These are phyloP conservation scores for Davidsoniella virescens DNA, from an alignment of 2,329 filamentous ascomycete species.

Conservation along the genomic window DNA sequence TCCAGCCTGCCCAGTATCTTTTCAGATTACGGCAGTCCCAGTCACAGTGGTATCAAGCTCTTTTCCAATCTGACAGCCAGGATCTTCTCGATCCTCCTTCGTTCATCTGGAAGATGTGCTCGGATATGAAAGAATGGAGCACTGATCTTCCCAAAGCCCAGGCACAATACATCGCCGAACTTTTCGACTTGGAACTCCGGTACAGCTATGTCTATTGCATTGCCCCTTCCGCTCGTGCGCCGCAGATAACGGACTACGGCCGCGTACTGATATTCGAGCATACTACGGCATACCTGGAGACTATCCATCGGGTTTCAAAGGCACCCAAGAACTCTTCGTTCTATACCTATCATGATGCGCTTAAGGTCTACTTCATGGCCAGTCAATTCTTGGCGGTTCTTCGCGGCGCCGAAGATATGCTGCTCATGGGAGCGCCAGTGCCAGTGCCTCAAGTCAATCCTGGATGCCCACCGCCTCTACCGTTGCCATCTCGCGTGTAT, in stretches of 20 bases:
- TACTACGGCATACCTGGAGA: constrained; percentile 63
- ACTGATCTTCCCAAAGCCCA: constrained; percentile 54
- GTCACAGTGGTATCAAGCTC: constrained; percentile 75
- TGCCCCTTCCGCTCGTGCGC: constrained; percentile 60
- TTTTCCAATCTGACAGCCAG: constrained; percentile 62
- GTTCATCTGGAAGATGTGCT: constrained; percentile 61
- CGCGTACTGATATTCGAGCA: constrained; percentile 76
- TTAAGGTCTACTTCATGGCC: constrained; percentile 64
- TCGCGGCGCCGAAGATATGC: constrained; percentile 38
- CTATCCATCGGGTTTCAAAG: constrained; percentile 51
- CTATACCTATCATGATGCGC: constrained; percentile 74
- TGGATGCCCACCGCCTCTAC: constrained; percentile 34
- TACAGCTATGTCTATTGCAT: constrained; percentile 88
- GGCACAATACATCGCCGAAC: constrained; percentile 48
- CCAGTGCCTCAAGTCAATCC: constrained; percentile 27
- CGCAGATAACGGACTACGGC: constrained; percentile 57
- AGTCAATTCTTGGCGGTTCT: constrained; percentile 46
- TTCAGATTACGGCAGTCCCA: constrained; percentile 75
- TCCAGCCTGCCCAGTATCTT: constrained; percentile 54
- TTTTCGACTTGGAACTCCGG: constrained; percentile 75
- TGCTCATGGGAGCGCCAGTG: constrained; percentile 31
- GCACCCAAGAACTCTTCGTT: constrained; percentile 45
- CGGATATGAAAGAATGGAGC: constrained; percentile 67
- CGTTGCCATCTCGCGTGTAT: constrained; percentile 30
- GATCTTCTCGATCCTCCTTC: constrained; percentile 51